Base-by-base conservation (phyloP, 495 filamentous ascomycete genomes). In the Zalerion maritima region DNA sequence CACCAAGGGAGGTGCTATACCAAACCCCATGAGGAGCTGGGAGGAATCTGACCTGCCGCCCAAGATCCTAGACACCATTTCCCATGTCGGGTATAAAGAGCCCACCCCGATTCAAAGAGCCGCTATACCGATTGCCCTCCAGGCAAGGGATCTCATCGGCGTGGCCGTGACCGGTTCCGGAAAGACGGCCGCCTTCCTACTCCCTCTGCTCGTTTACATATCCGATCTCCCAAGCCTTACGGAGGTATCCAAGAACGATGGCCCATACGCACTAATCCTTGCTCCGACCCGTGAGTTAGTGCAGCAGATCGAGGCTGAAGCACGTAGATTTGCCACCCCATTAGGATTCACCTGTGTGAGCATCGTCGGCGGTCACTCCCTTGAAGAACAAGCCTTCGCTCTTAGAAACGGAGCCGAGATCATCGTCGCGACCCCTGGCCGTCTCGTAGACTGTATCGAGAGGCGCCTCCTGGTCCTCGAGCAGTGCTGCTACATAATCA, bases 141-240 rank as follows among this genome's bases (percentile, higher is more conserved):
- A 94, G 41, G 80, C 76, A 13, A 69, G 91, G 43, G 89, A 99
- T 58, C 67, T 99, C 19, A 96, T 99, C 41, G 89, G 85, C 64
- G 89, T 99, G 17, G 89, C 89, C 36, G 87, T 94, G 14, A 99
- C 89, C 7, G 89, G 89, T 73, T 99, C 89, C 33, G 89, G 89
- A 65, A 99, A 99, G 57, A 99, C 89, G 3, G 91, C 91, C 5
- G 78, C 89, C 7, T 99, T 99, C 59, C 62, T 96, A 14, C 65
- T 99, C 21, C 89, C 89, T 2, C 58, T 99, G 12, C 67, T 99
- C n/a, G 81, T 89, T 10, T 99, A 99, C 60, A 99, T 99, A 32
- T 81, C 82, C 0, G 81, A 92, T 41, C 57, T 99, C 4, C 86
- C 86, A 9, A 69, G 79, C 6, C 67, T 96, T 24, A 77, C 80